A percentile compares a stretch with the other conserved stretches of the same genome.
phyloP scores from a whole-genome alignment of 331 rosid species.

The Ulmus americana region DNA sequence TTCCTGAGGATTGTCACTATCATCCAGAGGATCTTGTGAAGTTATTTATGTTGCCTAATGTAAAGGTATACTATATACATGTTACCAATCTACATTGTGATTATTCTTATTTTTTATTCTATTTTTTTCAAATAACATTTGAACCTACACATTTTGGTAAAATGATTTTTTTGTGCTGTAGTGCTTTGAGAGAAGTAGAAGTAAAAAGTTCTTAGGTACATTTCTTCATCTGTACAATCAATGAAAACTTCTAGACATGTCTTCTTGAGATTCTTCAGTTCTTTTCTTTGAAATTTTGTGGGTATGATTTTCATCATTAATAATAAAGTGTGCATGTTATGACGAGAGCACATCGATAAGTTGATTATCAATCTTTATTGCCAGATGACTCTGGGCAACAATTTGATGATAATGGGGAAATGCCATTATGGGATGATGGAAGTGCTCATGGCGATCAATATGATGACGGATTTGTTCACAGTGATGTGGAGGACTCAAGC shows the following conservation, averaged over 20 bases:
- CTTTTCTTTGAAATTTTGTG: slow-evolving; percentile 8
- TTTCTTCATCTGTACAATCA: slow-evolving; percentile 8
- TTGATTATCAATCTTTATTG: slow-evolving; percentile 7
- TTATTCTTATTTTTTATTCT: background rate
- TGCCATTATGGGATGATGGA: slow-evolving; percentile 62
- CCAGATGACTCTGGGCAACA: slow-evolving; percentile 53
- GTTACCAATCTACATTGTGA: background rate
- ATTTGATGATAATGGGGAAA: slow-evolving; percentile 37
- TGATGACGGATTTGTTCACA: slow-evolving; percentile 53
- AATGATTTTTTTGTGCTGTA: slow-evolving; percentile 23
- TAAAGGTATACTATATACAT: slow-evolving; percentile 58
- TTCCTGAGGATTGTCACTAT: slow-evolving; percentile 98
- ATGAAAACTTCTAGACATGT: background rate
- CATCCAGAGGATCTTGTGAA: slow-evolving; percentile 89
- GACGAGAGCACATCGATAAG: background rate
- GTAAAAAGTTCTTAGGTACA: slow-evolving; percentile 55
- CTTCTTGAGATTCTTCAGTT: background rate
- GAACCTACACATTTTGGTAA: background rate
- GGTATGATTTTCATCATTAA: background rate
- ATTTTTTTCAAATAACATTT: background rate
- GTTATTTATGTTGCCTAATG: slow-evolving; percentile 73
- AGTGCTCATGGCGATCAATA: slow-evolving; percentile 51
- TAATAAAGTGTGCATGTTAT: background rate
- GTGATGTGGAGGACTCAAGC: slow-evolving; percentile 62
- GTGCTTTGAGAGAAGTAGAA: slow-evolving; percentile 63